Evolutionary conservation across 768 basidiomycete species (phyloP), one percentile per base, ranked within the genome.

Genomic region (Boletus sensibilis): DNA sequence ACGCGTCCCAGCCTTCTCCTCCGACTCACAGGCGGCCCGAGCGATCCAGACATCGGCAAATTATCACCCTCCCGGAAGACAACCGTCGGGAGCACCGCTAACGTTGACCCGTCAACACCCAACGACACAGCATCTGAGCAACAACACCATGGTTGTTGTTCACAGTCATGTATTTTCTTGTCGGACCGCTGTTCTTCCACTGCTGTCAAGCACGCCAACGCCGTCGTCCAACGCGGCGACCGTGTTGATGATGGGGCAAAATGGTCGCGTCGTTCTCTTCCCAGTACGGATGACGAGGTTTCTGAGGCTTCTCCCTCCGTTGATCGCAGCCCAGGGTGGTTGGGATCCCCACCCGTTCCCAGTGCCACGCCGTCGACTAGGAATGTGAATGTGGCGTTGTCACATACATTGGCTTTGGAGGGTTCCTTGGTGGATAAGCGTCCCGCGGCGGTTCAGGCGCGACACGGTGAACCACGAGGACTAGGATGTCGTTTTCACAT

Each of bases 1-100:
- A 18, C 27, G 13, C 50, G 11, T 12, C 56, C 51, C 7, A 39
- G 29, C n/a, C 46, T 50, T 23, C 42, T 60, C 37, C 49, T 46
- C 20, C 57, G 52, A 21, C 38, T 67, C 6, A 35, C 43, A 1
- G 50, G 43, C n/a, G 45, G 39, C 16, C 51, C 50, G 18, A 25
- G 29, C 20, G 18, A 16, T 4, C 39, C 60, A 20, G 27, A 53
- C n/a, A 6, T 35, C 29, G 38, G 31, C 38, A 25, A 42, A 33
- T 38, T 31, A 6, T 9, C 39, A 39, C 29, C 35, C 13, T 2
- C 10, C 29, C 23, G 29, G 13, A 41, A 50, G 16, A 31, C 33
- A 12, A 13, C 53, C n/a, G 48, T 35, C 27, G 42, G 38, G 42
- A 34, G 6, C 23, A 18, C 41, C 14, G 16, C 34, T 18, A 46